Evolutionary conservation across 2,329 filamentous ascomycete species (phyloP).

Genomic region (Colletotrichum tanaceti): DNA sequence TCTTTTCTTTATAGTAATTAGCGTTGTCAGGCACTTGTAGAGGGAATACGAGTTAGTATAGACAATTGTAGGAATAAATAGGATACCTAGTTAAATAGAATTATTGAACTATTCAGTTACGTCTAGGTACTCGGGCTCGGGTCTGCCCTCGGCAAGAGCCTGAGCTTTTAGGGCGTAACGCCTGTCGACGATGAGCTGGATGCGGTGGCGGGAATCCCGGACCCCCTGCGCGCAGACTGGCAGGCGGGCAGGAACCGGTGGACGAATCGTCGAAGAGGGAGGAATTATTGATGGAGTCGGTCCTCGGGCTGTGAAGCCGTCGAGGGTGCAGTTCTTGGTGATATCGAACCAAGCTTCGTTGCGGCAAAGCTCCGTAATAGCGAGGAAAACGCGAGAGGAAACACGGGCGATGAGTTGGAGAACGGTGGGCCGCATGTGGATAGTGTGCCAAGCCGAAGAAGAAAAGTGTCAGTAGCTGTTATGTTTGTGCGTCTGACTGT

Average conservation of each 20-base stretch:
- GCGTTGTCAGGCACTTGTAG: too few relatives aligned
- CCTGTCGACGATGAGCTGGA: conserved; percentile 48
- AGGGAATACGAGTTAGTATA: too few relatives aligned
- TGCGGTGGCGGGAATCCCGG: conserved; percentile 49
- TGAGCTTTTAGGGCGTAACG: conserved; percentile 46
- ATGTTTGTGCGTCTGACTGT: neutral
- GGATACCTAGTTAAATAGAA: too few relatives aligned
- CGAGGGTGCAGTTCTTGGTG: conserved; percentile 56
- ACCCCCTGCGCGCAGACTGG: conserved; percentile 51
- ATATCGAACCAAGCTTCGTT: conserved; percentile 61
- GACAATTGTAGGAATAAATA: too few relatives aligned
- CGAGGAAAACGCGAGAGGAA: conserved; percentile 62
- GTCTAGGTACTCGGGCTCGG: conserved; percentile 46
- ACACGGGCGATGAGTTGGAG: conserved; percentile 57
- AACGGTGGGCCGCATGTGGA: conserved; percentile 18
- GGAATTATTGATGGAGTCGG: conserved; percentile 55
- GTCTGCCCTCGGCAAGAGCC: conserved; percentile 33
- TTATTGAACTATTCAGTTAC: conserved; percentile 60
- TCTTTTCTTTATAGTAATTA: too few relatives aligned
- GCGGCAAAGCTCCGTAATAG: conserved; percentile 55
- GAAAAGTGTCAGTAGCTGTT: neutral
- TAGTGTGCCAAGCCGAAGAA: conserved; percentile 42
- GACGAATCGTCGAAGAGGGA: conserved; percentile 56
- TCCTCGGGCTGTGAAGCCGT: conserved; percentile 51
- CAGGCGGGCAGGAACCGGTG: conserved; percentile 59